Evolutionary conservation across 331 rosid genomes (phyloP).

Genomic region (Malus hybrid): DNA sequence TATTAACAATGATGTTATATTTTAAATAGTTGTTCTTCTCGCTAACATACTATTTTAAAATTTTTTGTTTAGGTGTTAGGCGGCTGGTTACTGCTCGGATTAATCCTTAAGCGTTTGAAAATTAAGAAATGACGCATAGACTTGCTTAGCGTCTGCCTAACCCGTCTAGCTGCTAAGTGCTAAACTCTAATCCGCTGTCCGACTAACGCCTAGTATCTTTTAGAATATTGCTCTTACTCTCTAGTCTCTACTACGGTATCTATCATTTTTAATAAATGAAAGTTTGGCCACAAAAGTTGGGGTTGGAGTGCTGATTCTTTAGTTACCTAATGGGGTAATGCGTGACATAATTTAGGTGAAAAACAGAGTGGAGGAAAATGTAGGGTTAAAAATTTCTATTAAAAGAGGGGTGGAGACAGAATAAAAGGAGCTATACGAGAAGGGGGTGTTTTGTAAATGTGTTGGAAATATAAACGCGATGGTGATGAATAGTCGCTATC

Average conservation of each 20-base stretch:
- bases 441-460: slow-evolving; percentile 15
- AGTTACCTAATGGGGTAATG: slow-evolving; percentile 5
- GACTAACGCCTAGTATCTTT: too few relatives aligned
- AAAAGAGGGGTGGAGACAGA: slow-evolving; percentile 1
- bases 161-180: fast-evolving
- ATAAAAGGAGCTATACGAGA: slow-evolving; percentile 4
- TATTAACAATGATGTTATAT: too few relatives aligned
- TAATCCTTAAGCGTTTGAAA: too few relatives aligned
- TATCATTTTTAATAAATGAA: too few relatives aligned
- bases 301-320: background rate
- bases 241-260: too few relatives aligned
- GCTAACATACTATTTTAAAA: too few relatives aligned
- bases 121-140: too few relatives aligned
- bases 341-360: background rate
- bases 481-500: slow-evolving; percentile 83
- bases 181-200: fast-evolving
- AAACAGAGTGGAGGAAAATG: background rate
- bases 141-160: too few relatives aligned
- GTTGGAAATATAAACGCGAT: slow-evolving; percentile 63
- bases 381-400: background rate
- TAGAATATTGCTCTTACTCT: too few relatives aligned
- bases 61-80: fast-evolving
- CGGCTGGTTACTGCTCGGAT: too few relatives aligned
- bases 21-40: too few relatives aligned
- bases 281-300: background rate